These are phyloP conservation scores for Triticum urartu DNA, from an alignment of 176 grass and related monocot species.

Conservation along the genomic window DNA sequence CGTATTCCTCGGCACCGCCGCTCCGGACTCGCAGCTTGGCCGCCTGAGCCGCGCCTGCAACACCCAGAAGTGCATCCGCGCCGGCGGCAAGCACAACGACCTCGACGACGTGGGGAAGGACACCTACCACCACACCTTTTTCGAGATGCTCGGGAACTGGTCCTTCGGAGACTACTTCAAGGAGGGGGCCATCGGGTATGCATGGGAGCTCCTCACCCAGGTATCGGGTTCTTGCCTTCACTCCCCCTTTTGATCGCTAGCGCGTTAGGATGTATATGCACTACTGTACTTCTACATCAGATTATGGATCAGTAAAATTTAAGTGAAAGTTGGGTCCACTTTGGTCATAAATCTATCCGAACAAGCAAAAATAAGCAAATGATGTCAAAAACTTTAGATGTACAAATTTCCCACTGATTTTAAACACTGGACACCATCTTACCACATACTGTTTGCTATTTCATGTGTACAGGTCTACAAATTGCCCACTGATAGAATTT, in stretches of 20 bases:
- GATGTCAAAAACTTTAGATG: not conserved
- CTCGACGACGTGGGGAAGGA: conserved; percentile 99
- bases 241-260: not conserved
- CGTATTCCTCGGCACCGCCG: conserved; percentile 80
- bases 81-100: conserved; percentile 97
- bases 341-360: not conserved
- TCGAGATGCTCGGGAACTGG: conserved; percentile 98
- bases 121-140: conserved; percentile 98
- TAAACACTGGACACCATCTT: not conserved
- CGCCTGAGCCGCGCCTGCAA: conserved; percentile 63
- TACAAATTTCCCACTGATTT: not conserved
- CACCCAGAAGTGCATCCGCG: conserved; percentile 96
- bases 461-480: conserved; percentile 71
- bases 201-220: conserved; percentile 87
- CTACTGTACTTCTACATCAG: not conserved
- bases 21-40: conserved; percentile 64
- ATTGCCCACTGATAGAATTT: conserved; percentile 76
- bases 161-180: conserved; percentile 98
- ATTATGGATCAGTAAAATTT: not conserved
- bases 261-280: not conserved
- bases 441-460: conserved; percentile 25
- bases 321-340: not conserved
- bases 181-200: conserved; percentile 83
- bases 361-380: not conserved
- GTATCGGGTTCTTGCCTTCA: not conserved